These are phyloP conservation scores for Penicillium sp. DNA, from an alignment of 2,329 filamentous ascomycete genomes.

Conservation along the genomic window DNA sequence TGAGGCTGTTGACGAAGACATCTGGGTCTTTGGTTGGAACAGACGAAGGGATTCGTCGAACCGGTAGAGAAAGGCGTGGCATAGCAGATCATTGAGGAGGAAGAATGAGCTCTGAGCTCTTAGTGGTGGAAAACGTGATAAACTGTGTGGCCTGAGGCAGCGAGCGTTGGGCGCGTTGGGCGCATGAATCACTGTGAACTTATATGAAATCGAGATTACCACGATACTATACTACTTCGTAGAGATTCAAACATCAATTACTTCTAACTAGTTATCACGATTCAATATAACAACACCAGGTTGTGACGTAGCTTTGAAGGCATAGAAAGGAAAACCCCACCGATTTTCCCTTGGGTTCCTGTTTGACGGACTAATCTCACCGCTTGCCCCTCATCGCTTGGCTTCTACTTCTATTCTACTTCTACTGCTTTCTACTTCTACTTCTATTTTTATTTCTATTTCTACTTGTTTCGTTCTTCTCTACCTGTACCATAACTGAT, in stretches of 20 bases:
- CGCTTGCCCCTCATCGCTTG: constrained; percentile 24
- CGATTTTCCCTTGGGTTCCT: constrained; percentile 13
- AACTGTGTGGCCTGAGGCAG: neutral
- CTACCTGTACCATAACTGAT: neutral
- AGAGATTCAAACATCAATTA: no score
- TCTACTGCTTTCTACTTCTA: neutral
- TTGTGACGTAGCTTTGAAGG: constrained; percentile 23
- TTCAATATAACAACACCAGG: no score
- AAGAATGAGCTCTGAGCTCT: neutral
- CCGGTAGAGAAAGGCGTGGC: constrained; percentile 21
- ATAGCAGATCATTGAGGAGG: constrained; percentile 18
- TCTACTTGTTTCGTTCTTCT: neutral
- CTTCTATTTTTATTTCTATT: neutral
- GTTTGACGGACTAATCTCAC: constrained; percentile 21
- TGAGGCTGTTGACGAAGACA: constrained; percentile 33
- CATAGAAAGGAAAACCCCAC: constrained; percentile 8
- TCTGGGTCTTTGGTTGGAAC: constrained; percentile 14
- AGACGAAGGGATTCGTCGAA: constrained; percentile 13
- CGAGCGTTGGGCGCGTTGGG: neutral
- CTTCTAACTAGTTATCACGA: no score
- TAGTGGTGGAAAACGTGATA: neutral
- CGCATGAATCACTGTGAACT: neutral
- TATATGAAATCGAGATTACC: neutral
- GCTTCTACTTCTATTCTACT: neutral
- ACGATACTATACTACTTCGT: neutral